phyloP scores from a whole-genome alignment of 371 early-diverging fungal species.

The Fennellomyces sp. region DNA sequence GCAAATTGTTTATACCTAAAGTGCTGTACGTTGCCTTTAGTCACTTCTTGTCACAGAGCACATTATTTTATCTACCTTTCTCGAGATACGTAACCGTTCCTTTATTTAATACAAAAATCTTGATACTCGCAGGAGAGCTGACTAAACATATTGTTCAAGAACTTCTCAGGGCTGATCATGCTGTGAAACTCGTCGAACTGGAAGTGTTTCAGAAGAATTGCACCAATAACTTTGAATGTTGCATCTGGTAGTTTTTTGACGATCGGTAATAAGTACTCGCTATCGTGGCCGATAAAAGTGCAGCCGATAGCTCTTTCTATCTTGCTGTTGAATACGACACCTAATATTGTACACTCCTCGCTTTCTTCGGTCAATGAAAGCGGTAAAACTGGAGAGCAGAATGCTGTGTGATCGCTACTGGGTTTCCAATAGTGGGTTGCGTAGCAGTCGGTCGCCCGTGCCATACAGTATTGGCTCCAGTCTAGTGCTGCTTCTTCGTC shows the following conservation, averaged over 20 bases:
- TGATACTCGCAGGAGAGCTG: neutral
- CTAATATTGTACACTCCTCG: neutral
- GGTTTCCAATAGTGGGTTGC: neutral
- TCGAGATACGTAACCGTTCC: no score
- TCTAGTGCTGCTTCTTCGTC: neutral
- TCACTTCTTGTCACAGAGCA: no score
- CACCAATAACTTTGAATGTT: neutral
- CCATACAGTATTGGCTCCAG: neutral
- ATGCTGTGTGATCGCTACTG: neutral
- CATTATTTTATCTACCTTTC: no score
- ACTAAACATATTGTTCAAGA: neutral
- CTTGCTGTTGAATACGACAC: neutral
- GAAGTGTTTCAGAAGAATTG: neutral
- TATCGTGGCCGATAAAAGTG: neutral
- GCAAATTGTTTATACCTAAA: no score
- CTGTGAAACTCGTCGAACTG: neutral
- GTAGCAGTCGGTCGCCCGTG: neutral
- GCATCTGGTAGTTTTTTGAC: neutral
- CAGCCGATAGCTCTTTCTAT: no score
- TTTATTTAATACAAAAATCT: neutral
- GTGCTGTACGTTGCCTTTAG: no score
- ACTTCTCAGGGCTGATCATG: neutral
- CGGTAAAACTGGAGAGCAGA: neutral
- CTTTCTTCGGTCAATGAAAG: neutral
- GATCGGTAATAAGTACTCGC: neutral